Conservation (phyloP, 176 grass and related monocot species). For the Oryza officinalis region DNA sequence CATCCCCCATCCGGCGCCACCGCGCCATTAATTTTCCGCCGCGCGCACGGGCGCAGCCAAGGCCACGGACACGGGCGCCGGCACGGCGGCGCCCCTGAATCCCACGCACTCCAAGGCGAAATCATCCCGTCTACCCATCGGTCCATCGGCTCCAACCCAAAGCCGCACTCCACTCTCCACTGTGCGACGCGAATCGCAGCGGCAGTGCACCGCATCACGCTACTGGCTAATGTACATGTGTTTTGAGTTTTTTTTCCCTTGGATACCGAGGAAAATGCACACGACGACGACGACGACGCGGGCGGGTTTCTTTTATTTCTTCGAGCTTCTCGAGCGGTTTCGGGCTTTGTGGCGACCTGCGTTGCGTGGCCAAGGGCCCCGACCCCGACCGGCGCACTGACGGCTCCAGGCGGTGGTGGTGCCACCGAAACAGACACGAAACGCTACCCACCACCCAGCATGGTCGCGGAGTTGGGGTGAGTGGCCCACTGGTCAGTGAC, state of each 20-base stretch:
- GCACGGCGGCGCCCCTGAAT: neutral
- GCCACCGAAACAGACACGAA: neutral
- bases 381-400: conserved; percentile 4
- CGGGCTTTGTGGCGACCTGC: neutral
- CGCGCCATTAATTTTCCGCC: neutral
- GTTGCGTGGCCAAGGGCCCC: neutral
- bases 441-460: neutral
- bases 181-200: neutral
- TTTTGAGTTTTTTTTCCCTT: too few relatives aligned
- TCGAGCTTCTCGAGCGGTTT: conserved; percentile 11
- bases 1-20: too few relatives aligned
- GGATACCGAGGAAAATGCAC: neutral
- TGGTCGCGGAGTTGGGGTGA: rapidly evolving
- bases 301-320: too few relatives aligned
- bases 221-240: too few relatives aligned
- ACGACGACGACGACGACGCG: too few relatives aligned
- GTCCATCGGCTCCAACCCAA: neutral
- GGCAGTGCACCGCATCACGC: too few relatives aligned
- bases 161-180: neutral
- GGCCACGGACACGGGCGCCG: neutral
- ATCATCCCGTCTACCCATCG: neutral
- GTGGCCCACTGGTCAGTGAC: neutral
- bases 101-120: neutral
- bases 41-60: too few relatives aligned
- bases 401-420: conserved; percentile 14